Percentiles rank a stretch among this genome's conserved stretches.
Evolutionary conservation across 345 rosid genomes (phyloP).

Genomic region (Atalantia buxifolia): DNA sequence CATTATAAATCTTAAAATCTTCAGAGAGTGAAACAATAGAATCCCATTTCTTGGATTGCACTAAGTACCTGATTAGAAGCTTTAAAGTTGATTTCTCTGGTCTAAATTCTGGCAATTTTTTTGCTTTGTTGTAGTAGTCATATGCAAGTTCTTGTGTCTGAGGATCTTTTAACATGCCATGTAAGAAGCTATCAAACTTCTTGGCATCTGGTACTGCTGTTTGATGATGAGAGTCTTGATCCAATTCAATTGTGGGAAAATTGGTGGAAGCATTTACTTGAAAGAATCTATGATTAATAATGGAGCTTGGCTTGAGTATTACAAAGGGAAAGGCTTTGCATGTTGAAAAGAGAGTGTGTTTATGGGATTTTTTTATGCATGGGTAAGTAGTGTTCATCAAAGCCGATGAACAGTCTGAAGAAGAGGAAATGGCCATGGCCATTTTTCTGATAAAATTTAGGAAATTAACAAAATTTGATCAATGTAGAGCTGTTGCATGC

Average conservation of each 20-base stretch:
- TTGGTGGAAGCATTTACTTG: conserved; percentile 29
- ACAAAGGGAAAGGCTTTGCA: conserved; percentile 29
- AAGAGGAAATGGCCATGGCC: conserved; percentile 38
- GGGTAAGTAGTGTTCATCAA: conserved; percentile 22
- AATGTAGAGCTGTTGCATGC: background rate
- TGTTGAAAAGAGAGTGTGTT: conserved; percentile 19
- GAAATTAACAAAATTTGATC: background rate
- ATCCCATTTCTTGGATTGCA: conserved; percentile 58
- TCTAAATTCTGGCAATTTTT: conserved; percentile 43
- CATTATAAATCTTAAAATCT: conserved; percentile 50
- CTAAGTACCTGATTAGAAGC: conserved; percentile 58
- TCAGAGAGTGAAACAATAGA: conserved; percentile 40
- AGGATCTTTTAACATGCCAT: conserved; percentile 43
- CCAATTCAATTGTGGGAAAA: conserved; percentile 7
- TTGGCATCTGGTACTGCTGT: conserved; percentile 24
- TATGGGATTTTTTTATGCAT: conserved; percentile 16
- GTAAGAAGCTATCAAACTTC: conserved; percentile 40
- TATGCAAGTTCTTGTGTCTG: conserved; percentile 37
- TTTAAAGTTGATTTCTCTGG: conserved; percentile 43
- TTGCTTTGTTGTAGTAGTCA: conserved; percentile 60
- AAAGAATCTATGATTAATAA: conserved; percentile 28
- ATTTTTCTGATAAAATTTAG: conserved; percentile 2
- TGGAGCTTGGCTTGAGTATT: conserved; percentile 16
- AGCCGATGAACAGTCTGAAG: conserved; percentile 41
- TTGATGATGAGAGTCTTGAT: conserved; percentile 20